Percentiles rank a stretch among this genome's conserved stretches.
These are phyloP conservation scores for Penicillium sp. DNA, from an alignment of 2,329 filamentous ascomycete genomes.

Conservation along the genomic window DNA sequence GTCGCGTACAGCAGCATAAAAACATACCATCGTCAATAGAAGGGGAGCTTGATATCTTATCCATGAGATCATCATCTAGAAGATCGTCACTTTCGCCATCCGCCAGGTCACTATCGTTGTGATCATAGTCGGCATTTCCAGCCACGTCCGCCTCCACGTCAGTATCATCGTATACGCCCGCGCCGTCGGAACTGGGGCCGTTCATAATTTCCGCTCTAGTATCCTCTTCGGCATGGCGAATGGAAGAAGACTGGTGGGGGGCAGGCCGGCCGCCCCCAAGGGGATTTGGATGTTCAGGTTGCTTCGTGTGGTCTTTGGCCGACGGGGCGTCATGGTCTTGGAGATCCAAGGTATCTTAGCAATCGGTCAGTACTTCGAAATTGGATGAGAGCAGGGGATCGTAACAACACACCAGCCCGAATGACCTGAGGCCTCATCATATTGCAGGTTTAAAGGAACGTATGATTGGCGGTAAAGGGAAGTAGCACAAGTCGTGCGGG, in stretches of 20 bases:
- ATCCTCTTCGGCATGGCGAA: conserved; percentile 75
- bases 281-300: conserved; percentile 48
- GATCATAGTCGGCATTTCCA: conserved; percentile 21
- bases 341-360: conserved; percentile 84
- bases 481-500: conserved; percentile 10
- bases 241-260: conserved; percentile 78
- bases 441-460: conserved; percentile 17
- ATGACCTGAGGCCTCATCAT: conserved; percentile 45
- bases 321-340: conserved; percentile 79
- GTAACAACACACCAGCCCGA: conserved; percentile 40
- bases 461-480: conserved; percentile 11
- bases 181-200: conserved; percentile 55
- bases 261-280: conserved; percentile 56
- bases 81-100: conserved; percentile 64
- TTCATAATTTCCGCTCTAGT: conserved; percentile 64
- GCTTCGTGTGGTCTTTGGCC: conserved; percentile 70
- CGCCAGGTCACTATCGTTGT: conserved; percentile 50
- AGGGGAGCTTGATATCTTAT: conserved; percentile 96
- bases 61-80: conserved; percentile 90
- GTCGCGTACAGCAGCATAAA: not conserved
- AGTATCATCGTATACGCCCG: conserved; percentile 34
- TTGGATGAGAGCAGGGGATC: not conserved
- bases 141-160: conserved; percentile 23
- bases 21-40: conserved; percentile 93
- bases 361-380: conserved; percentile 12